A percentile compares a stretch with the other conserved stretches of the same genome.
Evolutionary conservation across 2,329 filamentous ascomycete species (phyloP).

Genomic region (Cordyceps pruinosa): DNA sequence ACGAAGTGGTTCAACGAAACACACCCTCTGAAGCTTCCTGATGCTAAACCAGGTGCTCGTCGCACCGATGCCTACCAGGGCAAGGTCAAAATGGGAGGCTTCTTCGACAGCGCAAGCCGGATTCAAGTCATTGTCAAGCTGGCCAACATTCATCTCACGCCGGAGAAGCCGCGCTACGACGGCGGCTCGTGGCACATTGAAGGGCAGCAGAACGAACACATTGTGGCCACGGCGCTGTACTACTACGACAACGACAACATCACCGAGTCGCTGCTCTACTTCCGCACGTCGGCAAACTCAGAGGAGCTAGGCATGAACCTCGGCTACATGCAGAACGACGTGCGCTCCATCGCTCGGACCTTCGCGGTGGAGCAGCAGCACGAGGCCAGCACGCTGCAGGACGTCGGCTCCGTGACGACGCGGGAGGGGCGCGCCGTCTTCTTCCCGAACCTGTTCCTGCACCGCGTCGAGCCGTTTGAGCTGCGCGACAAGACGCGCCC

Average conservation of each 20-base stretch:
- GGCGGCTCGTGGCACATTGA: slow-evolving; percentile 51
- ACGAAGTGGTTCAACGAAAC: slow-evolving; percentile 22
- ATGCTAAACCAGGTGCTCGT: slow-evolving; percentile 19
- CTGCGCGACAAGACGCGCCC: slow-evolving; percentile 44
- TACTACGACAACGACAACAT: slow-evolving; percentile 58
- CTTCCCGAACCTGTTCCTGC: slow-evolving; percentile 50
- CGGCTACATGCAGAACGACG: slow-evolving; percentile 27
- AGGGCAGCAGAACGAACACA: slow-evolving; percentile 53
- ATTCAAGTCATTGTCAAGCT: slow-evolving; percentile 60
- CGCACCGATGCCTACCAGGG: slow-evolving; percentile 8
- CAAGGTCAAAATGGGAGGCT: slow-evolving; percentile 20
- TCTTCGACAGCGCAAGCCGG: slow-evolving; percentile 23
- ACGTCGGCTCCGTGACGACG: slow-evolving; percentile 42
- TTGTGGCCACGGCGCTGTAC: slow-evolving; percentile 56
- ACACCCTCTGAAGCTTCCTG: slow-evolving; percentile 19
- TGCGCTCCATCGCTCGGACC: slow-evolving; percentile 25
- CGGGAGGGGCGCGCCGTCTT: slow-evolving; percentile 42
- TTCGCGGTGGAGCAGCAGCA: slow-evolving; percentile 26
- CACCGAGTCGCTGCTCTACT: slow-evolving; percentile 41
- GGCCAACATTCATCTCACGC: slow-evolving; percentile 53
- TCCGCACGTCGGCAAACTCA: slow-evolving; percentile 36
- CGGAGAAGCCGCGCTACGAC: slow-evolving; percentile 46
- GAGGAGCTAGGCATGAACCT: slow-evolving; percentile 22
- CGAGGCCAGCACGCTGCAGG: slow-evolving; percentile 21
- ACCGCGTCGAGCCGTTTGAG: slow-evolving; percentile 44